These are phyloP conservation scores for Aureobasidium zeae DNA, from an alignment of 2,329 filamentous ascomycete species.

Conservation along the genomic window DNA sequence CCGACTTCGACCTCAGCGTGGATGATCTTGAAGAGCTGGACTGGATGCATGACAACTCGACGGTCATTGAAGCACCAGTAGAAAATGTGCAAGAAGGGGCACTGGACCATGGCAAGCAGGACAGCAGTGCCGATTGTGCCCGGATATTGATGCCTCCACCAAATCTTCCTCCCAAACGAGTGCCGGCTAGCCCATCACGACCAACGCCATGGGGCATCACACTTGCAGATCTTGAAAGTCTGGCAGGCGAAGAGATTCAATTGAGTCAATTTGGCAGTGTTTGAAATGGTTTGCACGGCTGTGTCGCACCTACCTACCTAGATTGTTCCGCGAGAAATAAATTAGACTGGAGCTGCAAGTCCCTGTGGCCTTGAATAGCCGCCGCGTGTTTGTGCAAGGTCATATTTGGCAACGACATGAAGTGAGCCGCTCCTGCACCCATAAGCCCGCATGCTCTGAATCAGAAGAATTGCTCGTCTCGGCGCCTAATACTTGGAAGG, in stretches of 20 bases:
- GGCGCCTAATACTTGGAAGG: too few relatives aligned
- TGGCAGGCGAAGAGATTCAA: constrained; percentile 29
- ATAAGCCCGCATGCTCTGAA: too few relatives aligned
- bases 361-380: too few relatives aligned
- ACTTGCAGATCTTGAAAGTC: constrained; percentile 26
- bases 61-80: background rate
- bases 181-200: background rate
- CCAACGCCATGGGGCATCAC: constrained; percentile 22
- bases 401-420: too few relatives aligned
- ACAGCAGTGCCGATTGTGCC: too few relatives aligned
- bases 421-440: too few relatives aligned
- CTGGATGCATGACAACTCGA: constrained; percentile 6
- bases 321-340: too few relatives aligned
- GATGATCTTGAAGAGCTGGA: constrained; percentile 34
- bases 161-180: constrained; percentile 7
- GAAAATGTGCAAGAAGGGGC: background rate
- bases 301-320: too few relatives aligned
- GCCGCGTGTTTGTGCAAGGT: too few relatives aligned
- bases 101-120: background rate
- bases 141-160: constrained; percentile 19
- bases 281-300: too few relatives aligned
- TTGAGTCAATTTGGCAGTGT: constrained; percentile 23
- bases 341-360: too few relatives aligned
- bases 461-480: too few relatives aligned
- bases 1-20: constrained; percentile 33